These are phyloP conservation scores for Fusarium lateritium DNA, from an alignment of 2,329 filamentous ascomycete genomes.

Conservation along the genomic window DNA sequence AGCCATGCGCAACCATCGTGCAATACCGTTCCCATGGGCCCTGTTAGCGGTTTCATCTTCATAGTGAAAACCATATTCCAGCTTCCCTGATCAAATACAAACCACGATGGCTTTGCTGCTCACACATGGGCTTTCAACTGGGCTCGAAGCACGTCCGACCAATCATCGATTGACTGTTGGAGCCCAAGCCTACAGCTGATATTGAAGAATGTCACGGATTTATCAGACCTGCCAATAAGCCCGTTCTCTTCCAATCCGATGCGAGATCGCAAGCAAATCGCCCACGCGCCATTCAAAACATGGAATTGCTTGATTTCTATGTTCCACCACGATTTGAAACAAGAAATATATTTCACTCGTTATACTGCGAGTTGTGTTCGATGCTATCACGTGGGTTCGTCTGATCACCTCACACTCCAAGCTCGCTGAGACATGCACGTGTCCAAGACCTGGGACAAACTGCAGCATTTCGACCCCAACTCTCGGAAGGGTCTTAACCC, in stretches of 20 bases:
- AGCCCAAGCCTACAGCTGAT: conserved; percentile 6
- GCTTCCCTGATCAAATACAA: conserved; percentile 11
- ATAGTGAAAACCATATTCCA: conserved; percentile 4
- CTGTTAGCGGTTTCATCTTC: conserved; percentile 5
- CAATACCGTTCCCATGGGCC: conserved; percentile 33
- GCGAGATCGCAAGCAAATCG: background rate
- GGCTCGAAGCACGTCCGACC: conserved; percentile 6
- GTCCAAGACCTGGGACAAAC: conserved; percentile 29
- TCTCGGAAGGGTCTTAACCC: conserved; percentile 32
- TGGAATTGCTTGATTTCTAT: background rate
- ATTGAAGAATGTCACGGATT: background rate
- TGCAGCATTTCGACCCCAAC: conserved; percentile 21
- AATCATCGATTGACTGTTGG: conserved; percentile 16
- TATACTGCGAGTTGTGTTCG: conserved; percentile 9
- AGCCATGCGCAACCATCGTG: conserved; percentile 25
- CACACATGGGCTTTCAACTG: conserved; percentile 1
- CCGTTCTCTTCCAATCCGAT: background rate
- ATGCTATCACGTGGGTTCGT: conserved; percentile 16
- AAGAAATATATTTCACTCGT: background rate
- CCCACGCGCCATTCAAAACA: background rate
- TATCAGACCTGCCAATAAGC: background rate
- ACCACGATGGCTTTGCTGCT: conserved; percentile 2
- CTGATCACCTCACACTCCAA: background rate
- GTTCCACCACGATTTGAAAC: background rate
- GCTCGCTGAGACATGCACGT: conserved; percentile 40